Evolutionary conservation across 2,329 filamentous ascomycete species (phyloP), one percentile per base, ranked within the genome.

Genomic region (Byssoonygena ceratinophila): DNA sequence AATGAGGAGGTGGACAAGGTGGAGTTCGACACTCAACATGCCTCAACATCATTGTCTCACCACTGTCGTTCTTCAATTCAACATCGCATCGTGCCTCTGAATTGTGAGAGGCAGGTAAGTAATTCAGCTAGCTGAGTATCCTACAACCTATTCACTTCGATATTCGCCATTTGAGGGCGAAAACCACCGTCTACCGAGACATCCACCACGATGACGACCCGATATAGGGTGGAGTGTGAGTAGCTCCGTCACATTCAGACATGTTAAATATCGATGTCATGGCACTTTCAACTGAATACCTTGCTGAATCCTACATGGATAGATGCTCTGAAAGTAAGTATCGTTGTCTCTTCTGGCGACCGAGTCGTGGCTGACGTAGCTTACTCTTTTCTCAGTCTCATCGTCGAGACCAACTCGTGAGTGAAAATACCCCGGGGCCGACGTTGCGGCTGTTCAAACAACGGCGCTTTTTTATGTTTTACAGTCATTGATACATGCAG

Each of bases 361-460:
- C n/a, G n/a, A n/a, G n/a, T n/a, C n/a, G n/a, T n/a, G n/a, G 39
- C 36, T 43, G n/a, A 43, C 37, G 11, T 14, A 76, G 78, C 44
- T 74, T 80, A 63, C 81, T 2, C 16, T 4, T 27, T 29, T 18
- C 3, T 8, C 16, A 94, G 78, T 91, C 89, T 49, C 90, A 96
- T 73, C 81, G 90, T 52, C 78, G 90, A 66, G 90, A 96, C 67
- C 90, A 96, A 68, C 81, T 96, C 77, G 85, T 84, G 73, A 54
- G 68, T 59, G 3, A 14, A 7, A 44, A 31, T 14, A 23, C 1
- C 16, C 34, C n/a, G 18, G 20, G 8, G 8, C 8, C 25, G 31
- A 23, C n/a, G 3, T 11, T 12, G 22, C 12, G 11, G n/a, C n/a
- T n/a, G n/a, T 40, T 37, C 9, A 29, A 20, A 32, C 2, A 43